Percentiles rank a stretch among this genome's conserved stretches.
These are phyloP conservation scores for Teunomyces pallodes DNA, from an alignment of 805 yeast genomes.

Conservation along the genomic window DNA sequence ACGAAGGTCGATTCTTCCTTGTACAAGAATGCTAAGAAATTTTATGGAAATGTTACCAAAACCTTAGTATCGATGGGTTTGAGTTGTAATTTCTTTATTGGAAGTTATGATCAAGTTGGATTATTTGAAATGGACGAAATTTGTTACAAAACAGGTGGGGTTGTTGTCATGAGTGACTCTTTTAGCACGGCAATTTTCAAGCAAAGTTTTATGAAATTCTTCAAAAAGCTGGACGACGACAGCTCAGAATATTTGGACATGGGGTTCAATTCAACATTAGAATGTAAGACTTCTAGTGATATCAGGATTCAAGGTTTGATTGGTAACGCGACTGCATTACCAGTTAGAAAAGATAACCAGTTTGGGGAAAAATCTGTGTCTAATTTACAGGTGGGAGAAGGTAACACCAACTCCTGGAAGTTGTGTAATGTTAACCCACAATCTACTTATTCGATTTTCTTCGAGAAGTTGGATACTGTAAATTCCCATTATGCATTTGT, in stretches of 20 bases:
- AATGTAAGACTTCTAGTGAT: slow-evolving; percentile 50
- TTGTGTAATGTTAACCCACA: slow-evolving; percentile 54
- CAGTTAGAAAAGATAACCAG: slow-evolving; percentile 22
- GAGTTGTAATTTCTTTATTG: slow-evolving; percentile 56
- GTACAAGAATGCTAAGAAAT: slow-evolving; percentile 40
- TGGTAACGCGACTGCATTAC: slow-evolving; percentile 58
- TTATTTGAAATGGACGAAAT: slow-evolving; percentile 63
- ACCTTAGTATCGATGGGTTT: slow-evolving; percentile 50
- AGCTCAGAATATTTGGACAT: slow-evolving; percentile 36
- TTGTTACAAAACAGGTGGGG: slow-evolving; percentile 60
- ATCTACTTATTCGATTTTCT: slow-evolving; percentile 57
- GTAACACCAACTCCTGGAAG: slow-evolving; percentile 59
- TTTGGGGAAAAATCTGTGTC: slow-evolving; percentile 26
- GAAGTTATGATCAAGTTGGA: slow-evolving; percentile 70
- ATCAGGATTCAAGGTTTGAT: slow-evolving; percentile 57
- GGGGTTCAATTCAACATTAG: slow-evolving; percentile 61
- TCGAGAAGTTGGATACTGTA: slow-evolving; percentile 46
- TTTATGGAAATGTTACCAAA: slow-evolving; percentile 50
- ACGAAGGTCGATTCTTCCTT: slow-evolving; percentile 29
- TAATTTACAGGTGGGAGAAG: slow-evolving; percentile 43
- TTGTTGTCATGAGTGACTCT: slow-evolving; percentile 60
- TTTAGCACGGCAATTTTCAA: slow-evolving; percentile 66
- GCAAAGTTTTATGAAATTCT: slow-evolving; percentile 57
- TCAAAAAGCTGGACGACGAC: slow-evolving; percentile 33
- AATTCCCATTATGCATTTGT: slow-evolving; percentile 29